Conservation (phyloP, 2,329 filamentous ascomycete species). For the Davidsoniella eucalypti region DNA sequence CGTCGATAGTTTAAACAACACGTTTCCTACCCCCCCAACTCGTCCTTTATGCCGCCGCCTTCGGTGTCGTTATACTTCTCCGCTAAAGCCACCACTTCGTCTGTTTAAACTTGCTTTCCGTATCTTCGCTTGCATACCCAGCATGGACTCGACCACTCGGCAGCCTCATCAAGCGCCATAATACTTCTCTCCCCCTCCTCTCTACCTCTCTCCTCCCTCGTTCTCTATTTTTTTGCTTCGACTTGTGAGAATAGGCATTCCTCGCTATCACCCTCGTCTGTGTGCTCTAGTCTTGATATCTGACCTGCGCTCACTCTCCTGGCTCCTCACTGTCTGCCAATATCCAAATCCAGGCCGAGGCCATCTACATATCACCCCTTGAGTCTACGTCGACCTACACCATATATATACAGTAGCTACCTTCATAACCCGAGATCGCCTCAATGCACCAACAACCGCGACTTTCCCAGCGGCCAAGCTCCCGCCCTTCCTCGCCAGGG, state of each 20-base stretch:
- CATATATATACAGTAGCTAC: neutral
- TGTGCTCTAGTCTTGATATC: neutral
- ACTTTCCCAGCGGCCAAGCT: constrained; percentile 44
- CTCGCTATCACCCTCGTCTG: no score
- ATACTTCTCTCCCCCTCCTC: neutral
- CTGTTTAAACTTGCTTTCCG: no score
- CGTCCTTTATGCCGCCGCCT: no score
- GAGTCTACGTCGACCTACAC: neutral
- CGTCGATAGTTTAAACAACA: no score
- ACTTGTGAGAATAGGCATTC: no score
- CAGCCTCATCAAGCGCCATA: constrained; percentile 6
- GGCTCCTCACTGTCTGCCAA: no score
- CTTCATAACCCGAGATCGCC: neutral
- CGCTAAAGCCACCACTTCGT: no score
- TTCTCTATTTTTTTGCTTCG: neutral
- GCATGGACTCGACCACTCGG: constrained; percentile 11
- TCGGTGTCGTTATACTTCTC: no score
- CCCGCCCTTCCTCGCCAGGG: constrained; percentile 43
- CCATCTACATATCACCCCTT: neutral
- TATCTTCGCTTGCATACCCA: constrained; percentile 7
- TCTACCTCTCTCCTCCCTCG: neutral
- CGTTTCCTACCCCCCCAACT: no score
- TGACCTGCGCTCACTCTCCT: neutral
- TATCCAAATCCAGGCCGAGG: neutral
- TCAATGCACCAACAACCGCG: constrained; percentile 83